phyloP scores from a whole-genome alignment of 805 yeast genomes.

The Barnettozyma pratensis region DNA sequence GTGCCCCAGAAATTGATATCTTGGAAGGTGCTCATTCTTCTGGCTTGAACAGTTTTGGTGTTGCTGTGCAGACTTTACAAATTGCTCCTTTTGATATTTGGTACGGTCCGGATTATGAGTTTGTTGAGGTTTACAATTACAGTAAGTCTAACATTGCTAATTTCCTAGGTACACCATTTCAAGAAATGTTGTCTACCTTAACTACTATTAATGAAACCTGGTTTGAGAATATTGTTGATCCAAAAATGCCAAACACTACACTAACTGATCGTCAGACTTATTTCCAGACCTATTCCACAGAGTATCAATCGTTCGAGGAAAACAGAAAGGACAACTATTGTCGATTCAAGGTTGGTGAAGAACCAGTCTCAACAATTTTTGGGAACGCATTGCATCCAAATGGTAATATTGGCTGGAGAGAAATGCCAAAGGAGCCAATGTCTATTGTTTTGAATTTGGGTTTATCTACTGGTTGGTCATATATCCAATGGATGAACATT shows the following conservation, averaged over 20 bases:
- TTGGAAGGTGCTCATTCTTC: slow-evolving; percentile 73
- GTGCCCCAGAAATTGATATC: slow-evolving; percentile 93
- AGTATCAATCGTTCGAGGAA: slow-evolving; percentile 48
- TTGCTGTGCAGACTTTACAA: slow-evolving; percentile 90
- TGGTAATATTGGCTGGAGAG: slow-evolving; percentile 85
- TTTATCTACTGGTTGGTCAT: slow-evolving; percentile 88
- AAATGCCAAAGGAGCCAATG: slow-evolving; percentile 89
- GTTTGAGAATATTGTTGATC: slow-evolving; percentile 59
- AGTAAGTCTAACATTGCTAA: slow-evolving; percentile 77
- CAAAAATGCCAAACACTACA: slow-evolving; percentile 13
- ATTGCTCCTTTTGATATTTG: slow-evolving; percentile 92
- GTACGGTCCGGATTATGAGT: slow-evolving; percentile 88
- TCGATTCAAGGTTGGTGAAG: slow-evolving; percentile 81
- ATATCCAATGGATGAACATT: slow-evolving; percentile 82
- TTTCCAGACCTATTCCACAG: slow-evolving; percentile 75
- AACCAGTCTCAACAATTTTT: slow-evolving; percentile 69
- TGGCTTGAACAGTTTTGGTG: slow-evolving; percentile 26
- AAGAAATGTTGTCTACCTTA: slow-evolving; percentile 84
- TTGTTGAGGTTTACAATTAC: slow-evolving; percentile 62
- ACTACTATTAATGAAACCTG: slow-evolving; percentile 76
- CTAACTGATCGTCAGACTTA: slow-evolving; percentile 30
- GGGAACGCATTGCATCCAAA: slow-evolving; percentile 79
- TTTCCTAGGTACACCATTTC: slow-evolving; percentile 89
- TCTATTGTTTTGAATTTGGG: slow-evolving; percentile 83
- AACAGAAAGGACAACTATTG: slow-evolving; percentile 70